These are phyloP conservation scores for Rhizopus arrhizus DNA, from an alignment of 371 early-diverging fungal genomes.

Conservation along the genomic window DNA sequence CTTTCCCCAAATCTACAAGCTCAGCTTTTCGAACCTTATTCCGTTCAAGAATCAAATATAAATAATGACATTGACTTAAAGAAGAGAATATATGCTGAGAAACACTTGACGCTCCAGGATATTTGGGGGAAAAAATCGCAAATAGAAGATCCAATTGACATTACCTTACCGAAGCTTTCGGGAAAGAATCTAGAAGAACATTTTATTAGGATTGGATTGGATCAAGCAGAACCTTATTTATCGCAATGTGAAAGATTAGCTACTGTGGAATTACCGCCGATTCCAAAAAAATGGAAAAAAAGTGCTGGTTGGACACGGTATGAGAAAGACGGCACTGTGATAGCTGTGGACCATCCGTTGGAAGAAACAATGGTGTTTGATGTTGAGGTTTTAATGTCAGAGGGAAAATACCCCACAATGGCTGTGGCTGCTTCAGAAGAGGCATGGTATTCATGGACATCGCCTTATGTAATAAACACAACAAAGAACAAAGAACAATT, in stretches of 20 bases:
- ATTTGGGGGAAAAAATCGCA: conserved; percentile 69
- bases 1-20: conserved; percentile 50
- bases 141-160: conserved; percentile 43
- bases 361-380: conserved; percentile 85
- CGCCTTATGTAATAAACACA: conserved; percentile 66
- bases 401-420: conserved; percentile 75
- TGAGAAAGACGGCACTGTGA: conserved; percentile 35
- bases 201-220: conserved; percentile 74
- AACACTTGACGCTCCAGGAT: conserved; percentile 63
- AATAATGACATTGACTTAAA: conserved; percentile 9
- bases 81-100: conserved; percentile 45
- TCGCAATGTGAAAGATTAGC: conserved; percentile 58
- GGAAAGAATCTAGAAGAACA: conserved; percentile 80
- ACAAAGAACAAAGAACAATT: conserved; percentile 51
- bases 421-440: conserved; percentile 78
- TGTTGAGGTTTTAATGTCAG: conserved; percentile 77
- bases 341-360: conserved; percentile 56
- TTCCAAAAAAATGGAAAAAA: conserved; percentile 64
- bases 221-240: conserved; percentile 60
- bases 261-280: conserved; percentile 44
- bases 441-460: conserved; percentile 93
- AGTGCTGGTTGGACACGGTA: conserved; percentile 89
- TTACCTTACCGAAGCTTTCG: conserved; percentile 55
- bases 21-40: conserved; percentile 40
- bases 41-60: conserved; percentile 10